Evolutionary conservation across 2,329 filamentous ascomycete genomes (phyloP), one percentile per base, ranked within the genome.

Genomic region (Alternaria metachromatica): DNA sequence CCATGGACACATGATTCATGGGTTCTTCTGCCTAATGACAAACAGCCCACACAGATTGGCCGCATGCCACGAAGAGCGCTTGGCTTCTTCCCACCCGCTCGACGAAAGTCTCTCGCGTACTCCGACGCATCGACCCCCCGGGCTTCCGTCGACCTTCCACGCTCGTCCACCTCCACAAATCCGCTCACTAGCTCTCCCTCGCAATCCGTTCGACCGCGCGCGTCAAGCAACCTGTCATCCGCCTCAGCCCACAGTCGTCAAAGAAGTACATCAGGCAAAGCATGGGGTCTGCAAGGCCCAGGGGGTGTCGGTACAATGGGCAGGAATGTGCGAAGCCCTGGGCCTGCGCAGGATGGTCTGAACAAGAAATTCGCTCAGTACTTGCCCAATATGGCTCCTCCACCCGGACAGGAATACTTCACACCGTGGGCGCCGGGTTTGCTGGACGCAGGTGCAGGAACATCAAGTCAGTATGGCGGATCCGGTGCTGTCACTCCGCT

Each of bases 1-100:
- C 88, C 89, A 5, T 97, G 93, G 92, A 90, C 88, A 63, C 94
- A 97, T 80, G 93, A 97, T 62, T 90, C 92, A 49, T 97, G 94
- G 93, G 92, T 97, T 1, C 84, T 91, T 28, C 86, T 97, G 25
- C 92, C 95, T 66, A 90, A 89, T 21, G 87, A 87, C 66, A 83
- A 84, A 15, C 85, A 89, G 23, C 90, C 93, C 1, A 89, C 96
- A 23, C 92, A 97, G 78, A 96, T 99, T 68, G 93, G 90, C 15
- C 89, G 96, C 28, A 88, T 98, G 62, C 89, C 93, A 21, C 89
- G 92, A 61, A 89, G 90, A 80, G 87, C 91, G 3, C 86, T 97
- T 48, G 95, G 94, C 23, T 98, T 95, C 81, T 98, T 98, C 75
- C 95, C 95, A 4, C 94, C 94, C 8, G 88, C 94, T 20, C 87